Conservation (phyloP, 208 protist species). For the Leishmania tarentolae region DNA sequence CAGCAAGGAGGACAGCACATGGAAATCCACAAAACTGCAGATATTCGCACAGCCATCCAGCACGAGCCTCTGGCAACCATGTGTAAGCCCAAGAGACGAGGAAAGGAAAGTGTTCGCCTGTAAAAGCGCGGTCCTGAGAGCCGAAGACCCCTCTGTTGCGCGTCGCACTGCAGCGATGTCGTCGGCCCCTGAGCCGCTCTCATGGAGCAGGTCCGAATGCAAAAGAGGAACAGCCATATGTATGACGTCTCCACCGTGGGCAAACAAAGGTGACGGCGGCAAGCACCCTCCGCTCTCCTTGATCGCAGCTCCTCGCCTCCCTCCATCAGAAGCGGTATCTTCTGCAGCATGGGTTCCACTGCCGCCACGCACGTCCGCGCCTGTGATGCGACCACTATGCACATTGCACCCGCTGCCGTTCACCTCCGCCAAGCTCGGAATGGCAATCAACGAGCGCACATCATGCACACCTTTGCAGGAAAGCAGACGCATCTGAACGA, state of each 20-base stretch:
- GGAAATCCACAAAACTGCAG: background rate
- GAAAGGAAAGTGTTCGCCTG: background rate
- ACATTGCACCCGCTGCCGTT: conserved; percentile 22
- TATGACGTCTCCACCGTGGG: background rate
- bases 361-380: background rate
- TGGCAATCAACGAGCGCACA: background rate
- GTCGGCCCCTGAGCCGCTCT: background rate
- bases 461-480: conserved; percentile 23
- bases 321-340: background rate
- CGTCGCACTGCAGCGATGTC: background rate
- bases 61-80: conserved; percentile 1
- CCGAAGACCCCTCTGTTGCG: background rate
- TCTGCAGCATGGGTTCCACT: background rate
- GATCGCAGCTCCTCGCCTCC: background rate
- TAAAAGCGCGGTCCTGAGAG: background rate
- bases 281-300: background rate
- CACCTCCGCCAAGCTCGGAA: conserved; percentile 9
- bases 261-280: background rate
- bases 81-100: background rate
- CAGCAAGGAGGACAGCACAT: conserved; percentile 1
- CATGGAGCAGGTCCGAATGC: background rate
- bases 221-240: background rate
- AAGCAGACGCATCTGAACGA: conserved; percentile 15
- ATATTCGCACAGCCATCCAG: conserved; percentile 27
- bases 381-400: conserved; percentile 8